Evolutionary conservation across 2,329 filamentous ascomycete species (phyloP).

Genomic region (Monosporascus ibericus): DNA sequence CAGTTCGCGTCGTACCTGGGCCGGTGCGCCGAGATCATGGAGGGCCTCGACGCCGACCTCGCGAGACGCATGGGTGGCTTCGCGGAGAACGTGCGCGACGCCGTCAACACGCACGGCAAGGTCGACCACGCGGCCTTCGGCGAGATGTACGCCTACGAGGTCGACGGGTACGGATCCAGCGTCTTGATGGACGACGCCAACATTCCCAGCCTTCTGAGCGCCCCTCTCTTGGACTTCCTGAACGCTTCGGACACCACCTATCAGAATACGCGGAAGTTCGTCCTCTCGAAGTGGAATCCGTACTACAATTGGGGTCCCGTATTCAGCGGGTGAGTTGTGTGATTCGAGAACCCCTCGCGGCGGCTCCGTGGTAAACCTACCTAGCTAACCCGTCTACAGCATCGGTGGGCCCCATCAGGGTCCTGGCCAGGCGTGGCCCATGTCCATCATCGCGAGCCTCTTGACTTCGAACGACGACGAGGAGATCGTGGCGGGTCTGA

Average conservation of each 20-base stretch:
- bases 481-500: conserved; percentile 29
- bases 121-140: conserved; percentile 54
- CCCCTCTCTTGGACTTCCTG: conserved; percentile 49
- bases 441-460: conserved; percentile 74
- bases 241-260: conserved; percentile 50
- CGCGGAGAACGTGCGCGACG: conserved; percentile 54
- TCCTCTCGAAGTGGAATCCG: conserved; percentile 64
- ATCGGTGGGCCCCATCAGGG: conserved; percentile 48
- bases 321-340: conserved; percentile 33
- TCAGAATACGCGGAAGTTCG: conserved; percentile 69
- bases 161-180: conserved; percentile 57
- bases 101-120: conserved; percentile 63
- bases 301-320: conserved; percentile 58
- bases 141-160: conserved; percentile 61
- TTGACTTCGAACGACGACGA: conserved; percentile 49
- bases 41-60: conserved; percentile 16
- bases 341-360: conserved; percentile 19
- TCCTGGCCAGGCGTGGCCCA: conserved; percentile 76
- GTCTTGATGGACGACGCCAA: conserved; percentile 59
- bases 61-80: conserved; percentile 44
- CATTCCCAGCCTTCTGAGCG: conserved; percentile 50
- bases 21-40: conserved; percentile 31
- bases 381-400: conserved; percentile 12
- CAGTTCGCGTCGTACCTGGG: conserved; percentile 54
- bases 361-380: neutral